These are phyloP conservation scores for Helicostylum pulchrum DNA, from an alignment of 192 early-diverging fungal species.

Conservation along the genomic window DNA sequence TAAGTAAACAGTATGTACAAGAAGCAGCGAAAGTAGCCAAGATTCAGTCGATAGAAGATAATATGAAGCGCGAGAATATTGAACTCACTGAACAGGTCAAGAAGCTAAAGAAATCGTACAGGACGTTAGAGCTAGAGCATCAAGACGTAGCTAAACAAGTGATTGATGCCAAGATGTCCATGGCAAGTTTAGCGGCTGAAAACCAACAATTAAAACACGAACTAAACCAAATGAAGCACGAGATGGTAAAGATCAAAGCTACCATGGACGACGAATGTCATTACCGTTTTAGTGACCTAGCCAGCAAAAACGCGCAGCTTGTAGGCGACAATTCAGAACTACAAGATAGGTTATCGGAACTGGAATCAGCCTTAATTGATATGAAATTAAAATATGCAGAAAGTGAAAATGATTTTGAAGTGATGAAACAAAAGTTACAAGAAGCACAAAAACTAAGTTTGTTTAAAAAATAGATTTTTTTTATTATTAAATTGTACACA, in stretches of 20 bases:
- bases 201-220: conserved; percentile 50
- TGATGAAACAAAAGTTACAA: conserved; percentile 62
- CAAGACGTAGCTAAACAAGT: conserved; percentile 65
- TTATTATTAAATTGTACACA: too few relatives aligned
- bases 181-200: conserved; percentile 49
- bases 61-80: conserved; percentile 61
- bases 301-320: conserved; percentile 77
- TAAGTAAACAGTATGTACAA: conserved; percentile 67
- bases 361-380: conserved; percentile 60
- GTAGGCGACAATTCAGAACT: conserved; percentile 58
- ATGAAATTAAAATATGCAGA: conserved; percentile 75
- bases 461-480: too few relatives aligned
- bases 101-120: conserved; percentile 57
- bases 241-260: conserved; percentile 51
- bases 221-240: conserved; percentile 59
- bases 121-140: conserved; percentile 72
- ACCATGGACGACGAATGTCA: conserved; percentile 28
- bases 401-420: conserved; percentile 70
- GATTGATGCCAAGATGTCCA: conserved; percentile 55
- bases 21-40: conserved; percentile 62
- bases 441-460: conserved; percentile 44
- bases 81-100: conserved; percentile 57
- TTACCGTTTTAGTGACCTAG: conserved; percentile 36
- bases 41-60: conserved; percentile 58
- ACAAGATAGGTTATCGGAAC: conserved; percentile 55